Conservation (phyloP, 2,329 filamentous ascomycete species). For the Talaromyces sp. region DNA sequence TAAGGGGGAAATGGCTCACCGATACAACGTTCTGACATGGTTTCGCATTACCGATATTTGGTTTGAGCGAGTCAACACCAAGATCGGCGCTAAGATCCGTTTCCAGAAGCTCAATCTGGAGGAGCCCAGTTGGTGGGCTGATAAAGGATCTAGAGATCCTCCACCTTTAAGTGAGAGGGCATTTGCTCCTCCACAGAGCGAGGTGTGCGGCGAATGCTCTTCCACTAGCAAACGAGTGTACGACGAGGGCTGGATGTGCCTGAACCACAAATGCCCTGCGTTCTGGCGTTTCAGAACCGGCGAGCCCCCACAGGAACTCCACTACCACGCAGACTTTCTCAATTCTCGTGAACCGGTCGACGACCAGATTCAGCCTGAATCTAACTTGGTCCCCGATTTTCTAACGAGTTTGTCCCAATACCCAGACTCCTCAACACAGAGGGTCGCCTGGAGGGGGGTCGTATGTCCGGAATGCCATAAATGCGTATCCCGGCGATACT, state of each 20-base stretch:
- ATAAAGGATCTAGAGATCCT: conserved; percentile 25
- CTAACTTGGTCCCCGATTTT: conserved; percentile 35
- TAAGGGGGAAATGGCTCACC: conserved; percentile 48
- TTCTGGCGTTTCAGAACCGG: conserved; percentile 51
- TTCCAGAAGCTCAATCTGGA: conserved; percentile 58
- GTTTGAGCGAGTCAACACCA: conserved; percentile 50
- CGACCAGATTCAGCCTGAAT: conserved; percentile 29
- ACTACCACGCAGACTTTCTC: conserved; percentile 56
- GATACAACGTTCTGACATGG: conserved; percentile 62
- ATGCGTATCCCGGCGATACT: conserved; percentile 57
- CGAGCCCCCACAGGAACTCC: conserved; percentile 24
- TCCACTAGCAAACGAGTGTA: conserved; percentile 29
- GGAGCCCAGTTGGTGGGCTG: conserved; percentile 56
- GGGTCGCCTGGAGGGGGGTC: conserved; percentile 56
- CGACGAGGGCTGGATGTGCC: conserved; percentile 54
- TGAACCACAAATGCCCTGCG: conserved; percentile 44
- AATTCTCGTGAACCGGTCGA: conserved; percentile 45
- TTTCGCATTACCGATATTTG: conserved; percentile 66
- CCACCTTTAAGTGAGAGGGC: conserved; percentile 25
- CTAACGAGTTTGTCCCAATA: conserved; percentile 32
- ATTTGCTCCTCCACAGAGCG: conserved; percentile 14
- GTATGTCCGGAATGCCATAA: conserved; percentile 60
- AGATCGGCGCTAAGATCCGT: conserved; percentile 51
- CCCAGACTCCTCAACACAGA: conserved; percentile 43
- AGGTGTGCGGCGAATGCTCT: conserved; percentile 39